Conservation (phyloP, 495 filamentous ascomycete species). For the Penicillium alfredii region DNA sequence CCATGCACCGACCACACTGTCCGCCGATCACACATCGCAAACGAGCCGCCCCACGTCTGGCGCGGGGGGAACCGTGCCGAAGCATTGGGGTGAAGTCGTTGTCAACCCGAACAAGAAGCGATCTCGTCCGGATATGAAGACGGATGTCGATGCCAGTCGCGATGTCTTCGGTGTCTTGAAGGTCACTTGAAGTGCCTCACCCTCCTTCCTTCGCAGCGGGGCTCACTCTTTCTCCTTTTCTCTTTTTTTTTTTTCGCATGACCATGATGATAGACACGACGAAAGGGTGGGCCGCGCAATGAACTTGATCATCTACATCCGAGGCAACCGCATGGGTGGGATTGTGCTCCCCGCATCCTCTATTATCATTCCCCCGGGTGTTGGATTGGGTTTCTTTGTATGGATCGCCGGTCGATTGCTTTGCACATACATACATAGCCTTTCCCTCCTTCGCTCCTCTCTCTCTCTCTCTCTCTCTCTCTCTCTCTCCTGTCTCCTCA, state of each 20-base stretch:
- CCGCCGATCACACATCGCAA: slow-evolving; percentile 14
- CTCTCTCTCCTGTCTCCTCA: too few species aligned
- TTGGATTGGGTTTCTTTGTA: slow-evolving; percentile 13
- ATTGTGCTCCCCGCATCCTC: slow-evolving; percentile 7
- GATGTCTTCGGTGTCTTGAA: slow-evolving; percentile 46
- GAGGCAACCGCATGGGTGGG: too few species aligned
- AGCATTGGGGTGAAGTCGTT: slow-evolving; percentile 46
- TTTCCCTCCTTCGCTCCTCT: slow-evolving; percentile 12
- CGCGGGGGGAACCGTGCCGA: slow-evolving; percentile 29
- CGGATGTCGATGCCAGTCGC: slow-evolving; percentile 15
- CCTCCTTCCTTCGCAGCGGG: neutral
- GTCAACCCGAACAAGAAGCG: slow-evolving; percentile 39
- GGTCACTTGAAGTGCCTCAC: slow-evolving; percentile 21
- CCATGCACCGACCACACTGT: slow-evolving; percentile 17
- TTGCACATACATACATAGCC: slow-evolving; percentile 17
- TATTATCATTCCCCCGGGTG: neutral
- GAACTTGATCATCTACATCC: neutral
- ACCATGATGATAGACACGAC: slow-evolving; percentile 13
- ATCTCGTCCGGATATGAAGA: slow-evolving; percentile 26
- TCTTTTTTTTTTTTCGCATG: too few species aligned
- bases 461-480: too few species aligned
- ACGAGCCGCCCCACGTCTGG: slow-evolving; percentile 15
- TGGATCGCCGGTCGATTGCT: slow-evolving; percentile 28
- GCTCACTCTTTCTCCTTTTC: slow-evolving; percentile 5
- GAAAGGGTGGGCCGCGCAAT: too few species aligned